Base-by-base conservation (phyloP, 2,329 filamentous ascomycete genomes). In the Fusarium sp. region DNA sequence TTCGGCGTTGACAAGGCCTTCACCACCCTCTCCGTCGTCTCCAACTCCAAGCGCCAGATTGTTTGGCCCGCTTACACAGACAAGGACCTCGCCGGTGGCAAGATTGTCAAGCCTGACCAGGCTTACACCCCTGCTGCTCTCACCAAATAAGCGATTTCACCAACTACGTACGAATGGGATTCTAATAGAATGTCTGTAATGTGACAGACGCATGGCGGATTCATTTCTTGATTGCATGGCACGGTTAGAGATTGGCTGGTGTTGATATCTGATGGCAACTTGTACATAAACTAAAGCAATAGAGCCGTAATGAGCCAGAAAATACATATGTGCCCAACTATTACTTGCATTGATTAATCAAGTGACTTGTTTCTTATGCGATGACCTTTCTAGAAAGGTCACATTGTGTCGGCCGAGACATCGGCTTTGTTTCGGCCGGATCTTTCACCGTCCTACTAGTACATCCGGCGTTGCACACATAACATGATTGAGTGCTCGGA, bases 41-140 rank as follows among this genome's bases (percentile, higher is more conserved):
- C 83, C 72, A 72, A 75, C 61, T 61, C 63, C 47, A 70, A 75
- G 64, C 72, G 72, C 43, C 73, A 77, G 59, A 85, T 85, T 52
- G 70, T 78, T 57, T 86, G 75, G 73, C 82, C 83, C 27, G 76
- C 79, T 36, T 86, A 85, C 70, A 82, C 77, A 66, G 84, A 86
- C 66, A 75, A 73, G 47, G 76, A 84, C 73, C 73, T 85, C 19
- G 71, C 69, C 10, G 70, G 63, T 37, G 81, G 79, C 44, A 69
- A 75, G 49, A 75, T 77, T 33, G 81, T 84, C 61, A 77, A 71
- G 48, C 82, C 82, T 17, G 77, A 84, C 73, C 77, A 80, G 76
- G 76, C 74, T 71, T 82, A 81, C 67, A 61, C 76, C 21, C 75
- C 76, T 39, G 67, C 66, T 56, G 19, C 55, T 15, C 67, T 71